Evolutionary conservation across 2,329 filamentous ascomycete genomes (phyloP).

Genomic region (Magnaporthales sp.): DNA sequence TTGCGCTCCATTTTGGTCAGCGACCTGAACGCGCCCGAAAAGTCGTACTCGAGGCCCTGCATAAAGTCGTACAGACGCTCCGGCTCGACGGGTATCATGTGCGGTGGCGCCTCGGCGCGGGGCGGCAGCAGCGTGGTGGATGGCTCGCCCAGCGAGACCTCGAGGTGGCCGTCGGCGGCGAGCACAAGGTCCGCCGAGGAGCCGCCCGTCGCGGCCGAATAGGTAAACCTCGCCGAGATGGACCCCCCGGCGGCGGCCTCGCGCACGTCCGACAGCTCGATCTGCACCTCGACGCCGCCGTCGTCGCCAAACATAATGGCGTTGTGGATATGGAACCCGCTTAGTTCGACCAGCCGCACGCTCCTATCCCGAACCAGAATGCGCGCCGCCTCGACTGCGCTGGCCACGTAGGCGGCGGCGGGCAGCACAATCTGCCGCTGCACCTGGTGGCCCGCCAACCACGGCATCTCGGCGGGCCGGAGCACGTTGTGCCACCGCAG

Average conservation of each 20-base stretch:
- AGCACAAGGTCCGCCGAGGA: background rate
- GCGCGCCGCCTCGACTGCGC: constrained; percentile 1
- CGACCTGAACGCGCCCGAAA: background rate
- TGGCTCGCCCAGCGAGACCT: background rate
- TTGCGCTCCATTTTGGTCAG: background rate
- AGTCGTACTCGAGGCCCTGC: background rate
- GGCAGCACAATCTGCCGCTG: constrained; percentile 30
- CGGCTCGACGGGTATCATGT: background rate
- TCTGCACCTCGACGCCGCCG: background rate
- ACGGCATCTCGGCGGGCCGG: constrained; percentile 18
- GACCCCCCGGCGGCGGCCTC: background rate
- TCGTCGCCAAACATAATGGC: background rate
- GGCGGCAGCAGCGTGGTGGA: background rate
- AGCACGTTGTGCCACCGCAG: constrained; percentile 19
- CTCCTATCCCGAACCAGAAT: background rate
- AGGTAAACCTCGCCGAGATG: background rate
- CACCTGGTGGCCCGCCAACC: constrained; percentile 29
- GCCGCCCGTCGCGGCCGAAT: background rate
- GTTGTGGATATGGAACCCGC: background rate
- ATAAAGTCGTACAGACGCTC: background rate
- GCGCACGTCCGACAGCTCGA: background rate
- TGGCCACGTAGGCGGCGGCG: background rate
- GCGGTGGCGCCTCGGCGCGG: background rate
- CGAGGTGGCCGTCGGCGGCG: background rate
- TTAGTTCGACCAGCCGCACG: background rate